Base-by-base conservation (phyloP, 768 basidiomycete species). In the Daedalea quercina region DNA sequence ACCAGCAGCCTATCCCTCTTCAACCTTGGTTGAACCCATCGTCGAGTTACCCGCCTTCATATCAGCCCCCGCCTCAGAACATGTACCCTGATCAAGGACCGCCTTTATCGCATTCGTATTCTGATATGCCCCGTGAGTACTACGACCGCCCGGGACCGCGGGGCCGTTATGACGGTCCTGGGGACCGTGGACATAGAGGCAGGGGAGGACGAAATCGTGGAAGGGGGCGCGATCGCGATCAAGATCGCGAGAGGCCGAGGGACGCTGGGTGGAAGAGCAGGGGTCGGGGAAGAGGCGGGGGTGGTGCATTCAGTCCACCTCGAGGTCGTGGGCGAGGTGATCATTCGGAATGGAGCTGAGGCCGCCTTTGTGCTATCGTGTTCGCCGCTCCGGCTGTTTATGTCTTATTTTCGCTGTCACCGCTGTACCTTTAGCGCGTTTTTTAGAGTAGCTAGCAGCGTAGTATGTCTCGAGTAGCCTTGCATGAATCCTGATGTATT, bases 201-300 rank as follows among this genome's bases (percentile, higher is more conserved):
- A 65, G 71, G 9, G 71, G 72, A 0, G 51, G 69, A 33, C 68
- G 70, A 2, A 62, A 65, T 1, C 48, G 70, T 4, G 61, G 67
- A 1, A 58, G 67, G 33, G 65, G 68, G 13, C 55, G 67, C 24
- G 54, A 31, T 11, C 28, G 62, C 2, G 64, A 67, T 13, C 61
- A 70, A 34, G 59, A 56, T 34, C 59, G 64, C 26, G 71, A 70
- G 40, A 61, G 72, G 40, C 68, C 79, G 33, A 68, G 76, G 17
- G 84, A 86, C 59, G 73, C 79, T 28, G 80, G 81, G 1, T 85
- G 82, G 82, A 76, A 77, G 43, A 73, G 79, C 42, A 68, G 69
- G n/a, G 57, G 51, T 11, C 60, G 65, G 35, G 58, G 28, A 31
- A 31, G 28, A 31, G 28, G 61, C 15, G 40, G 57, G 4, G 56